Conservation (phyloP, 305 asterid species). For the Fraxinus platypoda region DNA sequence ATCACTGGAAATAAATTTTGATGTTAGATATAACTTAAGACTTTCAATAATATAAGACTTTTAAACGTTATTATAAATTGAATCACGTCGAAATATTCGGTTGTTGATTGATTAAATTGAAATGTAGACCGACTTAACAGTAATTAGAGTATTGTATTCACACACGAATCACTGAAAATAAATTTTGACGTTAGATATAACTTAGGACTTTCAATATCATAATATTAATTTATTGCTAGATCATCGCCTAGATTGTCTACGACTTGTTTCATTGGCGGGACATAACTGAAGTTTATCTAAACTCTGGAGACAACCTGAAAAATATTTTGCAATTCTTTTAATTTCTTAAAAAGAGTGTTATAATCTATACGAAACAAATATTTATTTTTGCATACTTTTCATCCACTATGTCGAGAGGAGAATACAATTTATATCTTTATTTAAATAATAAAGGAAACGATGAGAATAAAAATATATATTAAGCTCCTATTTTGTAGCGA, state of each 20-base stretch:
- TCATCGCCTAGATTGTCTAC: not conserved
- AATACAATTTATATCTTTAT: not conserved
- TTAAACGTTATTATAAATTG: not conserved
- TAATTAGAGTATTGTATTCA: not conserved
- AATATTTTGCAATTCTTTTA: not conserved
- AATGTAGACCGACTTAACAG: not conserved
- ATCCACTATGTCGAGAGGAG: not conserved
- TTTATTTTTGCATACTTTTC: too few species aligned
- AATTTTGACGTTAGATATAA: not conserved
- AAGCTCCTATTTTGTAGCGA: too few species aligned
- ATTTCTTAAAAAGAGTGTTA: not conserved
- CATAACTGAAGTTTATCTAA: not conserved
- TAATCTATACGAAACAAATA: not conserved
- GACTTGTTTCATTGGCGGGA: not conserved
- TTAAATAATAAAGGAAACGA: not conserved
- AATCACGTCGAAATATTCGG: not conserved
- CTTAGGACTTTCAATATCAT: too few species aligned
- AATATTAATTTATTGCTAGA: not conserved
- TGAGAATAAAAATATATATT: too few species aligned
- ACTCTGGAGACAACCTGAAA: not conserved
- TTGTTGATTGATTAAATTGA: not conserved
- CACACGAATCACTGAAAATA: not conserved
- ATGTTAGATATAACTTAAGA: not conserved
- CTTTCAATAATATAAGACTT: too few species aligned
- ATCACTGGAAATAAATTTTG: not conserved